phyloP scores from a whole-genome alignment of 345 rosid genomes.

The Physaria fendleri region DNA sequence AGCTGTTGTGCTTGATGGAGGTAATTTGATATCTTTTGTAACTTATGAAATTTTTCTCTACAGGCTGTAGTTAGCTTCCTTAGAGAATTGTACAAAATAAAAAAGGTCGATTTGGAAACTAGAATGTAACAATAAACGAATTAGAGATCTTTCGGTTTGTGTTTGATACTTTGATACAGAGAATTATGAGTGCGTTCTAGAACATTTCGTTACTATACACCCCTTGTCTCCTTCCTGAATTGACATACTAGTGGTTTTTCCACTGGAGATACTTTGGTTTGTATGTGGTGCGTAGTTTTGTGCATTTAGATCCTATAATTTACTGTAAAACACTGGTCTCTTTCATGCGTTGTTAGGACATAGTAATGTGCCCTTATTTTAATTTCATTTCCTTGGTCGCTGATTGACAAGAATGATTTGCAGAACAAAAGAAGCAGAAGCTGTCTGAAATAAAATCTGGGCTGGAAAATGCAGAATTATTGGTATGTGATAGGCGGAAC shows the following conservation, averaged over 20 bases:
- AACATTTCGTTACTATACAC: neutral
- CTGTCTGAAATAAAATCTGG: constrained; percentile 59
- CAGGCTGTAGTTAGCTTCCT: too few species aligned
- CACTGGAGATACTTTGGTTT: neutral
- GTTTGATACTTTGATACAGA: too few species aligned
- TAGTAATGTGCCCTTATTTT: neutral
- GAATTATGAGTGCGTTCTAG: too few species aligned
- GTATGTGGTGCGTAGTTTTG: neutral
- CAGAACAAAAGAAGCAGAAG: constrained; percentile 83
- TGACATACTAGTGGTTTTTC: neutral
- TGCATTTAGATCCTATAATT: neutral
- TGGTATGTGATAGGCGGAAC: constrained; percentile 37
- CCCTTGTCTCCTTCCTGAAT: neutral
- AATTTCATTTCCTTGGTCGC: neutral
- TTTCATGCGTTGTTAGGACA: neutral
- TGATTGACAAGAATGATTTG: constrained; percentile 11
- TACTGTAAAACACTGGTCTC: neutral
- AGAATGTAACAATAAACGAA: too few species aligned
- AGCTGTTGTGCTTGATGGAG: constrained; percentile 43
- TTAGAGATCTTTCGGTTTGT: too few species aligned
- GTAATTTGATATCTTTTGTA: too few species aligned
- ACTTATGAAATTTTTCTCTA: too few species aligned
- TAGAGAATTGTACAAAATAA: too few species aligned
- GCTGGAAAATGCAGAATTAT: constrained; percentile 66
- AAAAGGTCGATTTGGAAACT: too few species aligned